phyloP scores from a whole-genome alignment of 192 early-diverging fungal species.

The Cetraspora pellucida region DNA sequence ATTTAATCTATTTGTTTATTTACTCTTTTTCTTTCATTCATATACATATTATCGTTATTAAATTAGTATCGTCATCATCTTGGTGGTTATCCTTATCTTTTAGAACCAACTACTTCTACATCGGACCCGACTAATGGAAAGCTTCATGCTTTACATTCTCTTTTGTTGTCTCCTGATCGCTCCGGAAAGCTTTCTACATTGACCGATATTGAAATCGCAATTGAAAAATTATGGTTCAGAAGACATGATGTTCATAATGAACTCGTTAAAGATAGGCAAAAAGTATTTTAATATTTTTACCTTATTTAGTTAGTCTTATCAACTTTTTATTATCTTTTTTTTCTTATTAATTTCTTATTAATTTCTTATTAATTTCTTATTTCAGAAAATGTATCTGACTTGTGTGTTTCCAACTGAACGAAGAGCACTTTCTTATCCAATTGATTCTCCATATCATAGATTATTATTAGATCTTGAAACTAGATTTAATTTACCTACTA shows the following conservation, averaged over 20 bases:
- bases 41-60: not conserved
- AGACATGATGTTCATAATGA: not conserved
- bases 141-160: not conserved
- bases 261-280: not conserved
- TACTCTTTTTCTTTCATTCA: not conserved
- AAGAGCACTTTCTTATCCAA: not conserved
- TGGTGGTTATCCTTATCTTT: conserved; percentile 9
- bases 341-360: not conserved
- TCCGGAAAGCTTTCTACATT: not conserved
- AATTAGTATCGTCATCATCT: conserved; percentile 6
- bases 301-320: not conserved
- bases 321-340: not conserved
- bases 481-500: not conserved
- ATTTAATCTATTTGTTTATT: not conserved
- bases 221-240: not conserved
- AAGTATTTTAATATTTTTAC: not conserved
- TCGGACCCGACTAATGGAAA: not conserved
- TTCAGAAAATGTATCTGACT: not conserved
- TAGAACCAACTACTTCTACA: not conserved
- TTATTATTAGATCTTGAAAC: not conserved
- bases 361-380: not conserved
- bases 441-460: not conserved
- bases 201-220: not conserved
- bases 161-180: not conserved
- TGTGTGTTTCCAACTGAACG: not conserved